Evolutionary conservation across 768 basidiomycete species (phyloP).

Genomic region (Hygrocybe coccinea): DNA sequence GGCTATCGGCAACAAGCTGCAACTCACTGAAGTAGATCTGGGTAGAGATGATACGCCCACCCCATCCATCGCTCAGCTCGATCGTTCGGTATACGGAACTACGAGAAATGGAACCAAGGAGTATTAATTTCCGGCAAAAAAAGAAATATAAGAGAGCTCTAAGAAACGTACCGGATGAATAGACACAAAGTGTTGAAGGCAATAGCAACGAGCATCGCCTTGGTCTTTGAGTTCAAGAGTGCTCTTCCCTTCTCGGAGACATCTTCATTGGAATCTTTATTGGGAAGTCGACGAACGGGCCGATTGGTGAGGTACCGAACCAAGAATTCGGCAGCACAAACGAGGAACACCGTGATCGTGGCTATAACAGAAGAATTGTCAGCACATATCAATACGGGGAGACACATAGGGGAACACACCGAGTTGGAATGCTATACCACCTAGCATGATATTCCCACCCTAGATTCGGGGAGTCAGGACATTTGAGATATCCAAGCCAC

Average conservation of each 20-base stretch:
- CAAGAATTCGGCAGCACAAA: constrained; percentile 43
- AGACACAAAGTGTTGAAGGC: constrained; percentile 38
- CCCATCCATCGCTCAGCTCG: constrained; percentile 50
- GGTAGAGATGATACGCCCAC: constrained; percentile 44
- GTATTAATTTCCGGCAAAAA: neutral
- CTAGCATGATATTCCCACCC: constrained; percentile 51
- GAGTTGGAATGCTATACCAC: constrained; percentile 59
- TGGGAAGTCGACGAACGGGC: constrained; percentile 25
- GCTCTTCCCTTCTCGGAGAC: neutral
- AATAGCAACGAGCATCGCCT: constrained; percentile 34
- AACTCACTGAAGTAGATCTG: constrained; percentile 42
- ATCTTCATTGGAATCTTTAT: neutral
- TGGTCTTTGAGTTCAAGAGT: constrained; percentile 19
- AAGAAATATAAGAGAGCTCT: neutral
- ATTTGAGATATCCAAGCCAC: neutral
- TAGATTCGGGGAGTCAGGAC: constrained; percentile 7
- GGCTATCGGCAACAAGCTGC: neutral
- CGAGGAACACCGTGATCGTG: constrained; percentile 39
- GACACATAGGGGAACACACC: constrained; percentile 26
- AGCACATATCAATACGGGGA: neutral
- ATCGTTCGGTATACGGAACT: constrained; percentile 51
- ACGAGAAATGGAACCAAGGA: neutral
- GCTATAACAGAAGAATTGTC: constrained; percentile 25
- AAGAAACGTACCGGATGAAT: constrained; percentile 40
- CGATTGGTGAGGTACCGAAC: constrained; percentile 35